phyloP scores from a whole-genome alignment of 208 protist genomes.

The Naegleria lovaniensis region DNA sequence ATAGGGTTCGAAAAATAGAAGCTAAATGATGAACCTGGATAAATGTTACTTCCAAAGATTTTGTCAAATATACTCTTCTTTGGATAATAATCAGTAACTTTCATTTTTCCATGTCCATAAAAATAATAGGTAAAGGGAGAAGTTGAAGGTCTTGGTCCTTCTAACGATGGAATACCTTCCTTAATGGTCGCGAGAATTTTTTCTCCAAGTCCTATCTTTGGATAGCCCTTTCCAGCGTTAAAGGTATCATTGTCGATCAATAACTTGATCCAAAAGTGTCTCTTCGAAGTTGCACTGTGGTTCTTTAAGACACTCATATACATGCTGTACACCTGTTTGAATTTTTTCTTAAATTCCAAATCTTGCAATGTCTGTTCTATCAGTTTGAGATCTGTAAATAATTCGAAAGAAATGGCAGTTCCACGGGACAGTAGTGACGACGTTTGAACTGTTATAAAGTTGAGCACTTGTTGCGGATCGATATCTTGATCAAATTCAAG shows the following conservation, averaged over 20 bases:
- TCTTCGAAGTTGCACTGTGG: neutral
- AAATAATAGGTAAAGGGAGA: neutral
- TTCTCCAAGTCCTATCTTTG: neutral
- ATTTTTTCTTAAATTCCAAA: neutral
- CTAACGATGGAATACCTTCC: neutral
- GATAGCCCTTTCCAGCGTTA: neutral
- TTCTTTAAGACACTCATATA: neutral
- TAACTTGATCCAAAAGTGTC: neutral
- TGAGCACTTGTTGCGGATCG: neutral
- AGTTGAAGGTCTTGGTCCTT: neutral
- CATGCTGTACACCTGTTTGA: neutral
- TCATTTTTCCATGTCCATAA: neutral
- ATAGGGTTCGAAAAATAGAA: neutral
- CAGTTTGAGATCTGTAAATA: neutral
- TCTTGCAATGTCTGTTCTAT: neutral
- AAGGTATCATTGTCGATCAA: neutral
- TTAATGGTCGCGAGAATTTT: too few relatives aligned
- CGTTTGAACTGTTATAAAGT: neutral
- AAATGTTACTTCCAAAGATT: neutral
- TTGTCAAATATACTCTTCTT: neutral
- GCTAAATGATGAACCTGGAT: neutral
- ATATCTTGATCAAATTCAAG: conserved; percentile 3
- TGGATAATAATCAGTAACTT: neutral
- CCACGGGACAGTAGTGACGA: neutral
- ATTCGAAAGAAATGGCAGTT: neutral